Evolutionary conservation across 208 protist genomes (phyloP).

Genomic region (Borovskyia barvae): DNA sequence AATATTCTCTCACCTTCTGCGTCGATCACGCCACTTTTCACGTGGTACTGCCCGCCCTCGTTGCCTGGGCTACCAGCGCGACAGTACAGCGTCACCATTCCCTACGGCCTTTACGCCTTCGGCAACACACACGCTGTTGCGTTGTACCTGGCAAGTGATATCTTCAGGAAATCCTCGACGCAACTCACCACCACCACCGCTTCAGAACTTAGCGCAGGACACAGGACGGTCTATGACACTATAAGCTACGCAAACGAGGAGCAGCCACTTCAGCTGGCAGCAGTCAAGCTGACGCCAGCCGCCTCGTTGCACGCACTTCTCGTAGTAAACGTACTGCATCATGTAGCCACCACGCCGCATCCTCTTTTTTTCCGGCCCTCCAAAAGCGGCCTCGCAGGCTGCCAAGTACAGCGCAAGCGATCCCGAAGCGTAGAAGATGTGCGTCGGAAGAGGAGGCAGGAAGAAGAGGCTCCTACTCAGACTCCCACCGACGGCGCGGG

Average conservation of each 20-base stretch:
- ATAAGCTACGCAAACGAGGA: not conserved
- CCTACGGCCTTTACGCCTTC: slow-evolving; percentile 50
- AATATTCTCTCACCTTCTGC: not conserved
- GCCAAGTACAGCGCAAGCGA: not conserved
- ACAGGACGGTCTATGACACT: not conserved
- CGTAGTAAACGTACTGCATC: slow-evolving; percentile 58
- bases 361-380: not conserved
- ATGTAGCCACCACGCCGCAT: slow-evolving; percentile 38
- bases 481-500: not conserved
- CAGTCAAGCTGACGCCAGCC: slow-evolving; percentile 22
- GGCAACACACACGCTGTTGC: slow-evolving; percentile 57
- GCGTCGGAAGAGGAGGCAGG: not conserved
- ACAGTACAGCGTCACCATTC: slow-evolving; percentile 48
- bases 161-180: slow-evolving; percentile 54
- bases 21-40: slow-evolving; percentile 48
- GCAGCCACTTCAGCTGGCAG: not conserved
- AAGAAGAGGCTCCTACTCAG: too few relatives aligned
- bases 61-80: slow-evolving; percentile 64
- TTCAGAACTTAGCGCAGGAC: not conserved
- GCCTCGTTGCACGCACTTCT: slow-evolving; percentile 43
- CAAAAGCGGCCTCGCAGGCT: not conserved
- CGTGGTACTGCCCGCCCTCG: slow-evolving; percentile 62
- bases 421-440: not conserved
- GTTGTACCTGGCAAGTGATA: slow-evolving; percentile 53
- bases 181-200: slow-evolving; percentile 16